These are phyloP conservation scores for Chaetomium sp. DNA, from an alignment of 2,329 filamentous ascomycete genomes.

Conservation along the genomic window DNA sequence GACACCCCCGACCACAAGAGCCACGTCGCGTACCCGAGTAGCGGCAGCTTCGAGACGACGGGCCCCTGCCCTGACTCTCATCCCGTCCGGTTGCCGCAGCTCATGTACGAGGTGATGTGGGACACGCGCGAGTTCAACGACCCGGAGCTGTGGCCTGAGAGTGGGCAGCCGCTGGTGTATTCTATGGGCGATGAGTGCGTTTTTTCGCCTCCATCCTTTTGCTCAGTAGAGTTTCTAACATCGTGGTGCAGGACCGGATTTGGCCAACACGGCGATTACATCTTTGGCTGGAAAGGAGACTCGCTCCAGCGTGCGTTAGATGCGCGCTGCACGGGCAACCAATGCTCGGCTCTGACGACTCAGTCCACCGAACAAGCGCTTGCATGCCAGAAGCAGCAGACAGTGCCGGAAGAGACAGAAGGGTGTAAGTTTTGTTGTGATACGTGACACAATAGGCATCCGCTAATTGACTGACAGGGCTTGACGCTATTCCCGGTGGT, in stretches of 20 bases:
- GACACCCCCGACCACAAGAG: constrained; percentile 40
- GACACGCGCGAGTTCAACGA: constrained; percentile 33
- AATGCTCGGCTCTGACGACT: constrained; percentile 19
- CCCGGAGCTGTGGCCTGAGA: constrained; percentile 21
- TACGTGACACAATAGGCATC: too few species aligned
- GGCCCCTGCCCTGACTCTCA: constrained; percentile 35
- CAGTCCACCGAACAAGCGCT: constrained; percentile 20
- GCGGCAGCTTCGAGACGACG: constrained; percentile 26
- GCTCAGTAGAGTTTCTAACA: neutral
- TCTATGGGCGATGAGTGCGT: constrained; percentile 24
- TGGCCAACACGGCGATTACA: constrained; percentile 22
- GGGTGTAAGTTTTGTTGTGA: constrained; percentile 19
- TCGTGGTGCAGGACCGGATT: constrained; percentile 12
- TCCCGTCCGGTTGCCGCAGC: constrained; percentile 38
- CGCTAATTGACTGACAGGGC: constrained; percentile 3
- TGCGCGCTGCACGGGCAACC: constrained; percentile 21
- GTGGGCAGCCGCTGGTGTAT: constrained; percentile 26
- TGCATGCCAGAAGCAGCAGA: constrained; percentile 21
- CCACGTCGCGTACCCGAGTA: constrained; percentile 31
- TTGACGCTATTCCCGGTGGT: constrained; percentile 13
- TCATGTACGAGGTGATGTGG: constrained; percentile 43
- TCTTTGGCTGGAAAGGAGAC: constrained; percentile 25
- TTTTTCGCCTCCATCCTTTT: neutral
- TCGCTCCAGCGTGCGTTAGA: constrained; percentile 23
- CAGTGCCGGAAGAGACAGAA: constrained; percentile 20